These are phyloP conservation scores for Dendrobium officinale DNA, from an alignment of 106 monocot genomes.

Conservation along the genomic window DNA sequence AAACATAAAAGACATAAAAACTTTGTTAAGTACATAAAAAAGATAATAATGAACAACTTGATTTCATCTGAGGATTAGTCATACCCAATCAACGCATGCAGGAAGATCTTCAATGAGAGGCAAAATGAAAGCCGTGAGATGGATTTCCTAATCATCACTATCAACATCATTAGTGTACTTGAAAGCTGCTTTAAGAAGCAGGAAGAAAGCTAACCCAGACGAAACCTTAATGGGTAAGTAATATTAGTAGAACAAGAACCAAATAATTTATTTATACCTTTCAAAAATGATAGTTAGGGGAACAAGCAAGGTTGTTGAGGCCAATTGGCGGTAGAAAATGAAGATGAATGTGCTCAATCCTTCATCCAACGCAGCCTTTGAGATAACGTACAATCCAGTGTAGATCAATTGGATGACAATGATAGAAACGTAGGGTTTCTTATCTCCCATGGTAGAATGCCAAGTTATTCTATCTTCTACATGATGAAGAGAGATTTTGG, in stretches of 20 bases:
- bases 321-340: constrained; percentile 61
- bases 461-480: too few relatives aligned
- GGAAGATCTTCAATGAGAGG: constrained; percentile 41
- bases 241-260: not conserved
- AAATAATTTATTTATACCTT: constrained; percentile 24
- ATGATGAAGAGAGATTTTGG: too few relatives aligned
- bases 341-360: constrained; percentile 54
- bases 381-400: constrained; percentile 48
- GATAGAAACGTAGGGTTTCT: constrained; percentile 39
- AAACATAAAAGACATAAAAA: not conserved
- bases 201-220: too few relatives aligned
- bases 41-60: too few relatives aligned
- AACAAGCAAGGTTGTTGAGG: constrained; percentile 37
- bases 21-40: too few relatives aligned
- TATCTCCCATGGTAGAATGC: constrained; percentile 18
- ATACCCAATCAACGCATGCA: constrained; percentile 49
- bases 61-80: not conserved
- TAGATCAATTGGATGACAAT: constrained; percentile 45
- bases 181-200: too few relatives aligned
- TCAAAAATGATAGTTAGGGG: constrained; percentile 38
- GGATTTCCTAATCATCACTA: not conserved
- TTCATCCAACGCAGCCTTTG: constrained; percentile 52
- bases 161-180: not conserved
- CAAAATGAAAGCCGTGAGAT: constrained; percentile 8
- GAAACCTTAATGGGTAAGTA: not conserved